Evolutionary conservation across 1,284 basidiomycete genomes (phyloP).

Genomic region (Leccinum proximum): DNA sequence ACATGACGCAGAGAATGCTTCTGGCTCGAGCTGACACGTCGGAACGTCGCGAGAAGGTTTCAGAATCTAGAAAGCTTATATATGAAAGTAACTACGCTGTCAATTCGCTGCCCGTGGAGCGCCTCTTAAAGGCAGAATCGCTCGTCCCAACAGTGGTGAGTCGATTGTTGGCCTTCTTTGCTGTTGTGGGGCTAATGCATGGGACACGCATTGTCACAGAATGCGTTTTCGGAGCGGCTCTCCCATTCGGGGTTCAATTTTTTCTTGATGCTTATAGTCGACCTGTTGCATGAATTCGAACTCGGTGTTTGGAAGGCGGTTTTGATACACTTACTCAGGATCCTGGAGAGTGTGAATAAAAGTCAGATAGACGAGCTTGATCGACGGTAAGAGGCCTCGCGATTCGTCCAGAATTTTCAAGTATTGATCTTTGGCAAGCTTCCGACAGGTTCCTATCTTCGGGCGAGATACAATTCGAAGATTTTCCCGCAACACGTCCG

Average conservation of each 20-base stretch:
- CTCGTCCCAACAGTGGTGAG: background rate
- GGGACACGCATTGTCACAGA: background rate
- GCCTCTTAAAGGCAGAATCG: background rate
- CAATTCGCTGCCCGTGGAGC: background rate
- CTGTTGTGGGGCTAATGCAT: background rate
- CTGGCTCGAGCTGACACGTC: background rate
- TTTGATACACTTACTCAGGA: background rate
- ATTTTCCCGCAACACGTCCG: background rate
- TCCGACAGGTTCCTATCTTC: background rate
- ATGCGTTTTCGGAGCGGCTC: background rate
- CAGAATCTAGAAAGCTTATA: background rate
- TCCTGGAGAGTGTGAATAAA: background rate
- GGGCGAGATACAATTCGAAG: background rate
- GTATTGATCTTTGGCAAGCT: background rate
- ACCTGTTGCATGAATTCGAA: background rate
- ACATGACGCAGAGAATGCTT: background rate
- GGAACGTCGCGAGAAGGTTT: background rate
- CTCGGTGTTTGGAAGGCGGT: background rate
- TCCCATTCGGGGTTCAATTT: background rate
- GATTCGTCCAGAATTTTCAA: background rate
- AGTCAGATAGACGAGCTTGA: conserved; percentile 1
- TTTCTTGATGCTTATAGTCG: background rate
- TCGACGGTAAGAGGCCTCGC: background rate
- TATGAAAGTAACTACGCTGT: background rate
- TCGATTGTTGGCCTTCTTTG: background rate